Evolutionary conservation across 2,329 filamentous ascomycete genomes (phyloP), one percentile per base, ranked within the genome.

Genomic region (Aspergillus brunneoviolaceus): DNA sequence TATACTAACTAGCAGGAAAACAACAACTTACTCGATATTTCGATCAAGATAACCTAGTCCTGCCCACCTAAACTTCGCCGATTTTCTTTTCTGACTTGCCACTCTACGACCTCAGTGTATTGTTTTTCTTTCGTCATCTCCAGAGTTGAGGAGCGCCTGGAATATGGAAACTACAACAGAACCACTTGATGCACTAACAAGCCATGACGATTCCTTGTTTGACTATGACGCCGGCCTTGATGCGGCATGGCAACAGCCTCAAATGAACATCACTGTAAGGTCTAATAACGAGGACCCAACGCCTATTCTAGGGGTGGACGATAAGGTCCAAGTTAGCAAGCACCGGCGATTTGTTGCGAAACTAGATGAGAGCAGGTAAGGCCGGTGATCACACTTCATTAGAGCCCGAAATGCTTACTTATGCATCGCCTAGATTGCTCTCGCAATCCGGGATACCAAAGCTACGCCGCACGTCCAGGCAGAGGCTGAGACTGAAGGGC

Each of bases 361-460:
- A 74, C 84, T 99, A 27, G 93, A 99, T 71, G 92, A 96, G 68
- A 80, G 85, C 10, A 85, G 87, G 89, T 92, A 72, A 55, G 71
- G 61, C 49, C 35, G 25, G 39, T 9, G 12, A 31, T 29, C 9
- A 45, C 19, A 10, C 31, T 45, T 11, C 39, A 19, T 16, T 16
- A 45, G 16, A 19, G 6, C 14, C 23, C 45, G 16, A 29, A 25
- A 33, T 14, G 25, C 29, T n/a, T 42, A 19, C 3, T 31, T n/a
- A 39, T 60, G 45, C 54, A 33, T n/a, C 10, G 5, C 29, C 31
- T 63, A 92, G 92, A 65, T 79, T 98, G n/a, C 82, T 98, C 1
- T 95, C 92, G 3, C 84, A 88, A 21, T 84, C 87, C 51, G 95
- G 95, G 1, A 92, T 99, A 61, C 91, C 92, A 1, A 92, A 89